Conservation (phyloP, 345 rosid species). For the Toxicodendron radicans region DNA sequence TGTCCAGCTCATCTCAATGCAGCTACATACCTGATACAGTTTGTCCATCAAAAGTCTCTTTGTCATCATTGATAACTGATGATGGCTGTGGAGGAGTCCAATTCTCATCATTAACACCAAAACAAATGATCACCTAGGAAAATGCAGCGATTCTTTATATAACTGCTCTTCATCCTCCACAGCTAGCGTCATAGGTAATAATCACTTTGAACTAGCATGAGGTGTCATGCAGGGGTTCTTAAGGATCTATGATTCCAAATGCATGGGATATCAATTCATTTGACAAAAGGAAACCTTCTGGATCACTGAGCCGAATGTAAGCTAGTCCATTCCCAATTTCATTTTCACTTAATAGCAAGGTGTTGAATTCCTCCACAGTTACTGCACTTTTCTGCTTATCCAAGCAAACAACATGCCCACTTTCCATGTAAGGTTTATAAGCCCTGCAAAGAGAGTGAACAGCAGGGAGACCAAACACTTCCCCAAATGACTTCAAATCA, state of each 20-base stretch:
- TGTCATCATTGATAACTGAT: not conserved
- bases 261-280: slow-evolving; percentile 83
- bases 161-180: not conserved
- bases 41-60: not conserved
- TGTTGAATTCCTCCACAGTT: slow-evolving; percentile 40
- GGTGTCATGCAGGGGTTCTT: not conserved
- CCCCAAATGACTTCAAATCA: slow-evolving; percentile 54
- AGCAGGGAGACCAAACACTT: slow-evolving; percentile 63
- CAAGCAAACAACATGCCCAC: slow-evolving; percentile 74
- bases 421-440: slow-evolving; percentile 61
- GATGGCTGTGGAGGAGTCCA: not conserved
- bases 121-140: not conserved
- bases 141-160: not conserved
- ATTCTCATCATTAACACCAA: not conserved
- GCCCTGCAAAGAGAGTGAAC: slow-evolving; percentile 53
- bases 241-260: slow-evolving; percentile 54
- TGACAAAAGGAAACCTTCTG: slow-evolving; percentile 86
- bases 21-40: not conserved
- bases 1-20: not conserved
- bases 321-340: slow-evolving; percentile 42
- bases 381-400: slow-evolving; percentile 53
- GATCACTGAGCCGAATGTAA: slow-evolving; percentile 72
- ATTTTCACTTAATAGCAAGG: slow-evolving; percentile 29
- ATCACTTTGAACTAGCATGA: not conserved
- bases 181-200: not conserved